Evolutionary conservation across 73 alveolate genomes (phyloP).

Genomic region (Paramecium primaurelia): DNA sequence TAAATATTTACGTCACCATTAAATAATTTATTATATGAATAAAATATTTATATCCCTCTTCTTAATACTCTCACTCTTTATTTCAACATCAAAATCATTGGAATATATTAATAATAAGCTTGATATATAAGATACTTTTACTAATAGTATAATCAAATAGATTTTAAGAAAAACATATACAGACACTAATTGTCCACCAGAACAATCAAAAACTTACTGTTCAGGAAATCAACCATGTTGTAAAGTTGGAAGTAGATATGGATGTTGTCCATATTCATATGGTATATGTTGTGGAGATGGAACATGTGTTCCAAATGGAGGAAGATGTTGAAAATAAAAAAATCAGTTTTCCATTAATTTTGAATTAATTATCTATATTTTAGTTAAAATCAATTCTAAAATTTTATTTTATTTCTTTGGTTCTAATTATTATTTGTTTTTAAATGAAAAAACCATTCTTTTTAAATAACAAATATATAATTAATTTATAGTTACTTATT

Average conservation of each 20-base stretch:
- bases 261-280: constrained; percentile 40
- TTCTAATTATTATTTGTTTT: neutral
- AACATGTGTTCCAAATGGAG: constrained; percentile 20
- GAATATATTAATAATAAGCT: neutral
- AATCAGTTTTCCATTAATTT: constrained; percentile 13
- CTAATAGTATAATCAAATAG: neutral
- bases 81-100: neutral
- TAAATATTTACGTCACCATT: neutral
- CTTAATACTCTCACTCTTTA: neutral
- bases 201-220: constrained; percentile 14
- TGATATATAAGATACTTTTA: neutral
- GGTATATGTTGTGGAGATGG: constrained; percentile 43
- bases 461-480: neutral
- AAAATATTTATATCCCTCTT: neutral
- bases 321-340: neutral
- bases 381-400: neutral
- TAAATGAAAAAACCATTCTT: neutral
- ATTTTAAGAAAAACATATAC: neutral
- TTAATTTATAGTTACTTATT: neutral
- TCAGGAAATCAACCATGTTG: constrained; percentile 17
- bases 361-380: neutral
- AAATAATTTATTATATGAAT: neutral
- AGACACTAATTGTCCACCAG: constrained; percentile 14
- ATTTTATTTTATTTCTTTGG: neutral
- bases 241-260: neutral